Evolutionary conservation across 441 rosid species (phyloP), one percentile per base, ranked within the genome.

Genomic region (Gossypium schwendimanii): DNA sequence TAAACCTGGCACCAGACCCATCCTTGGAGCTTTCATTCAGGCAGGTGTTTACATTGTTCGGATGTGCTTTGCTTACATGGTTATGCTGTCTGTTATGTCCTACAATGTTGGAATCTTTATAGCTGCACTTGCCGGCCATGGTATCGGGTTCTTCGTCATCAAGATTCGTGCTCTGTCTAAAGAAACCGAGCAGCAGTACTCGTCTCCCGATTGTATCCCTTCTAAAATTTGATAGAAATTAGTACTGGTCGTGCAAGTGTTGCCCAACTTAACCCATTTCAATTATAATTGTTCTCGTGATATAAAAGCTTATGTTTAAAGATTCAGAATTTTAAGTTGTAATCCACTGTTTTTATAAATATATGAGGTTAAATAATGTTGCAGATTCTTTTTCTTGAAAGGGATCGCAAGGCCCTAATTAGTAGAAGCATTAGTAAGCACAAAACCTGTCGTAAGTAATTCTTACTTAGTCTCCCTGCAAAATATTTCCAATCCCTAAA

Each of bases 71-170:
- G 84, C 85, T 54, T 86, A 87, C 80, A 21, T 89, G 91, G 85
- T 84, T 59, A 87, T 87, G 91, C 87, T 89, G 24, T 76, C 90
- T 8, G 84, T 86, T 69, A 86, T 86, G 94, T 84, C 90, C 49
- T 87, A 77, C 83, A 89, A 89, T 69, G 61, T 75, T n/a, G 90
- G 91, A 20, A 79, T 87, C 69, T 86, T 89, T 36, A 54, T 87
- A 12, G 88, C 83, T 1, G 90, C 87, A 2, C 78, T 87, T 28
- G 75, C 70, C 0, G 89, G 94, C 17, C 89, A 87, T 44, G 75
- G 75, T 1, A 14, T 81, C 14, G 90, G 90, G 1, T 75, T 52
- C 70, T 86, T 86, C n/a, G 0, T 86, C 1, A 72, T 84, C 67
- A 86, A 80, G 79, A 68, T 68, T 49, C 76, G 84, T 28, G 83